Evolutionary conservation across 2,329 filamentous ascomycete genomes (phyloP).

Genomic region (Myriosclerotinia duriaeana): DNA sequence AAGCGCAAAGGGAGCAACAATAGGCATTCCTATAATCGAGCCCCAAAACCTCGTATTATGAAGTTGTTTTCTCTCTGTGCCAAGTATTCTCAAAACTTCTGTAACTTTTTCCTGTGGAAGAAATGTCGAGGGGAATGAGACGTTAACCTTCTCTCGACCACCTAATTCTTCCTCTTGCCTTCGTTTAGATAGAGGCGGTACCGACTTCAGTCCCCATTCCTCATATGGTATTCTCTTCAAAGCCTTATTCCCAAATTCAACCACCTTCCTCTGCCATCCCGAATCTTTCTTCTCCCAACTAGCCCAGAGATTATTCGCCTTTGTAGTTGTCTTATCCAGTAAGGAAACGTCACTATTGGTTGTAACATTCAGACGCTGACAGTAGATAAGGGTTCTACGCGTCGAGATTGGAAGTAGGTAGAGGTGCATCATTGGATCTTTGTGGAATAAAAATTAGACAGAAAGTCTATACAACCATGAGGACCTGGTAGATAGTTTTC

Average conservation of each 20-base stretch:
- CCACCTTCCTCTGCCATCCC: conserved; percentile 86
- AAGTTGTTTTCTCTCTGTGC: conserved; percentile 75
- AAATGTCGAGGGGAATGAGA: conserved; percentile 73
- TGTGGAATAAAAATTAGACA: neutral
- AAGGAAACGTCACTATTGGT: conserved; percentile 54
- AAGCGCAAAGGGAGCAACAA: conserved; percentile 77
- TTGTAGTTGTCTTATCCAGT: conserved; percentile 67
- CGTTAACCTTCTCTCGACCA: conserved; percentile 64
- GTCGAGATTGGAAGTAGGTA: conserved; percentile 93
- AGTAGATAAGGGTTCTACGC: conserved; percentile 87
- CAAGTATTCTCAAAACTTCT: conserved; percentile 66
- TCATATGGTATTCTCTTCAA: conserved; percentile 89
- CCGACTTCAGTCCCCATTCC: conserved; percentile 96
- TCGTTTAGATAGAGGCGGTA: conserved; percentile 74
- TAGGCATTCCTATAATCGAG: conserved; percentile 79
- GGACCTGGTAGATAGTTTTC: neutral
- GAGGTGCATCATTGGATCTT: conserved; percentile 67
- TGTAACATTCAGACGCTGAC: conserved; percentile 67
- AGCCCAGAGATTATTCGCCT: conserved; percentile 76
- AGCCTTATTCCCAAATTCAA: conserved; percentile 80
- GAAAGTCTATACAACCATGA: neutral
- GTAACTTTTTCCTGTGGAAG: conserved; percentile 64
- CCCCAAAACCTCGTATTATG: conserved; percentile 77
- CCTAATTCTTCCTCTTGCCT: conserved; percentile 62
- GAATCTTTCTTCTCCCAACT: conserved; percentile 80